A percentile compares a stretch with the other conserved stretches of the same genome.
Evolutionary conservation across 192 early-diverging fungal genomes (phyloP).

Genomic region (Rhizoclosmatium globosum): DNA sequence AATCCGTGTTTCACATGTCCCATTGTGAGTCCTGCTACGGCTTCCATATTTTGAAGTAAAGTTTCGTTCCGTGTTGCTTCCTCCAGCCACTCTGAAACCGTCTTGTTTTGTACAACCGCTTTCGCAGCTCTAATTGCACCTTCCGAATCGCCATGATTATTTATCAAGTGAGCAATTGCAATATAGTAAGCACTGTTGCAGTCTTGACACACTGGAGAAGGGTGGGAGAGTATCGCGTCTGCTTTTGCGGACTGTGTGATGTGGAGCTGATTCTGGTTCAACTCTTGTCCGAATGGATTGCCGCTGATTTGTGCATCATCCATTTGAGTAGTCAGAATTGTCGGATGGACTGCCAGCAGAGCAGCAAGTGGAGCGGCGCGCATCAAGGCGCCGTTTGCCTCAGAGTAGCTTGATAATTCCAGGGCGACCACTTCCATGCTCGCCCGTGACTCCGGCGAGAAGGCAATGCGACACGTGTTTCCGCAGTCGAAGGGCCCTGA

Average conservation of each 20-base stretch:
- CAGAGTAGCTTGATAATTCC: not conserved
- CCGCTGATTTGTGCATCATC: too few species aligned
- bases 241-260: not conserved
- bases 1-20: not conserved
- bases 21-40: not conserved
- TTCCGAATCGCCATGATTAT: not conserved
- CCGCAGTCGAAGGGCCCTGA: not conserved
- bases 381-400: not conserved
- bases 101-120: not conserved
- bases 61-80: not conserved
- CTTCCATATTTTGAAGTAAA: not conserved
- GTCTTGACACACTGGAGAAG: not conserved
- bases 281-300: too few species aligned
- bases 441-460: not conserved
- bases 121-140: not conserved
- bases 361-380: not conserved
- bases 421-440: not conserved
- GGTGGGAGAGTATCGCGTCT: not conserved
- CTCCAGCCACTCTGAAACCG: not conserved
- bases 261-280: too few species aligned
- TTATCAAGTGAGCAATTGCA: not conserved
- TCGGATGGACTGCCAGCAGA: not conserved
- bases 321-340: not conserved
- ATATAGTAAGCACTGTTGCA: not conserved
- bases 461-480: not conserved